phyloP scores from a whole-genome alignment of 495 filamentous ascomycete genomes.

The Neurospora sp. region DNA sequence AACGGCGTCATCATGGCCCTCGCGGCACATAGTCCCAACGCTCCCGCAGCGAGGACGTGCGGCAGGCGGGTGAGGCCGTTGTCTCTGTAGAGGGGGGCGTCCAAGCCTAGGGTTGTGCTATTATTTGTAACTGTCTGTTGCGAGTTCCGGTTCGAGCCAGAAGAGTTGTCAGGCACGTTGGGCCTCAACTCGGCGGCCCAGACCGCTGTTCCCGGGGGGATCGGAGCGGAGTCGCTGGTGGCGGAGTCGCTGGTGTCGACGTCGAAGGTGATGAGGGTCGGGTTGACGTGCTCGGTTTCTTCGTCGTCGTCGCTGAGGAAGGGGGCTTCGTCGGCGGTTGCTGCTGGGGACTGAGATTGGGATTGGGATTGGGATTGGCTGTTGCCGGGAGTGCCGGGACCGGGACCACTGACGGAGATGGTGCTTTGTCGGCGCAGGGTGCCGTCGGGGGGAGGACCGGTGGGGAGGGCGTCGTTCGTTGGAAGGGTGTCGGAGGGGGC shows the following conservation, averaged over 20 bases:
- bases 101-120: neutral
- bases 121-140: neutral
- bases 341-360: neutral
- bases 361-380: neutral
- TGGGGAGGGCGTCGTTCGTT: neutral
- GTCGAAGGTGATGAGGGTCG: conserved; percentile 47
- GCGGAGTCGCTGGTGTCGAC: conserved; percentile 40
- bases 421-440: conserved; percentile 23
- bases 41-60: conserved; percentile 25
- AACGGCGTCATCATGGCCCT: conserved; percentile 24
- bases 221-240: conserved; percentile 3
- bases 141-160: neutral
- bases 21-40: conserved; percentile 21
- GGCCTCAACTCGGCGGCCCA: conserved; percentile 49
- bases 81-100: conserved; percentile 26
- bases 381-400: neutral
- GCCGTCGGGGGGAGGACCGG: conserved; percentile 17
- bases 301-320: conserved; percentile 32
- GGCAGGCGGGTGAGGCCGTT: conserved; percentile 28
- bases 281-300: conserved; percentile 35
- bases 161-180: conserved; percentile 20
- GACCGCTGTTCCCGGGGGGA: conserved; percentile 23
- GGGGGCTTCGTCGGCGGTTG: conserved; percentile 8
- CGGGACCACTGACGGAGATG: conserved; percentile 6
- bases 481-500: neutral